Percentiles rank a stretch among this genome's conserved stretches.
Conservation (phyloP, 768 basidiomycete genomes). For the Agaricus blazei region DNA sequence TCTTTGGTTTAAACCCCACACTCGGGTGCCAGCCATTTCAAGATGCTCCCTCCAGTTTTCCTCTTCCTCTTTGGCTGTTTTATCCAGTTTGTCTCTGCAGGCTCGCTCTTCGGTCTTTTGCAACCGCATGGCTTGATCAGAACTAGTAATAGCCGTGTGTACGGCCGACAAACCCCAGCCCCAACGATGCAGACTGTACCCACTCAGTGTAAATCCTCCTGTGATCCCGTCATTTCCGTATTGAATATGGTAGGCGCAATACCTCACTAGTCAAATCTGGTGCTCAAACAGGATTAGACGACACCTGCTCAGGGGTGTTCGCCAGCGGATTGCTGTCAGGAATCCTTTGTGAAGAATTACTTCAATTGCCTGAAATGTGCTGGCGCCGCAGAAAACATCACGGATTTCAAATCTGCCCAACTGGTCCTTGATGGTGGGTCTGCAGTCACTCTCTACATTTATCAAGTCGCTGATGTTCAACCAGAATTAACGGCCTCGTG, state of each 20-base stretch:
- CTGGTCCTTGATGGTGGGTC: constrained; percentile 19
- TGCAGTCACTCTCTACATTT: background rate
- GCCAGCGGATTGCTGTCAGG: constrained; percentile 22
- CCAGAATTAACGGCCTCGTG: constrained; percentile 9
- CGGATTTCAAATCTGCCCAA: constrained; percentile 26
- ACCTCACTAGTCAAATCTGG: background rate
- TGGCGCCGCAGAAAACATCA: constrained; percentile 20
- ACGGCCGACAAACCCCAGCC: constrained; percentile 17
- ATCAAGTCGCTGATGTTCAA: background rate
- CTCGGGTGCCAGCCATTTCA: too few relatives aligned
- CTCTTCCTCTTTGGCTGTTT: background rate
- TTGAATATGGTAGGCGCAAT: constrained; percentile 15
- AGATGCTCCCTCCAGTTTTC: background rate
- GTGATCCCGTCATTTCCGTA: constrained; percentile 22
- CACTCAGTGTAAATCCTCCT: constrained; percentile 25
- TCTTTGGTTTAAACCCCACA: background rate
- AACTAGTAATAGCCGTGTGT: background rate
- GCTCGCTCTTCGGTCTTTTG: background rate
- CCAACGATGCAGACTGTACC: constrained; percentile 18
- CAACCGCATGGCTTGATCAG: background rate
- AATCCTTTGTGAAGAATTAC: constrained; percentile 24
- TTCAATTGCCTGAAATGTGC: constrained; percentile 30
- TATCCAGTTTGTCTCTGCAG: background rate
- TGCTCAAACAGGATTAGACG: background rate
- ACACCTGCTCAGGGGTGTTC: constrained; percentile 5